phyloP scores from a whole-genome alignment of 352 stramenopile genomes.

The Phytophthora rubi region DNA sequence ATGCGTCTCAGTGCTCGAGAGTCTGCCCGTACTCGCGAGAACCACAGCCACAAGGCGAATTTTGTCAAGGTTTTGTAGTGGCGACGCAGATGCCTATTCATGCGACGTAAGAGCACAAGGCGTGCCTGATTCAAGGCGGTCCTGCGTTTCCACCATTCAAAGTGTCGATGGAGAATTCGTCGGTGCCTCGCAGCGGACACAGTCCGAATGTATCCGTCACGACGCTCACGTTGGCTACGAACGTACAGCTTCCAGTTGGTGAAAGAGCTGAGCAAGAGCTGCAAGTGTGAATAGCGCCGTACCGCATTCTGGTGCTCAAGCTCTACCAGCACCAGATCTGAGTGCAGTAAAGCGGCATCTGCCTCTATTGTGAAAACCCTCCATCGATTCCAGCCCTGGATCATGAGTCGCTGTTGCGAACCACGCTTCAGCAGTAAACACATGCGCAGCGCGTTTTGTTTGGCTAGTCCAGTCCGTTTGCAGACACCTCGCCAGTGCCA shows the following conservation, averaged over 20 bases:
- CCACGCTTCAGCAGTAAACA: constrained; percentile 8
- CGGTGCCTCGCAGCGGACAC: neutral
- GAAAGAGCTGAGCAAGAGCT: constrained; percentile 23
- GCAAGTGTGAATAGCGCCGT: neutral
- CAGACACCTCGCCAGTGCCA: constrained; percentile 16
- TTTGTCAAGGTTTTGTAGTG: constrained; percentile 30
- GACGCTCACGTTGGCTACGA: constrained; percentile 1
- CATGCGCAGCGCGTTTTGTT: constrained; percentile 11
- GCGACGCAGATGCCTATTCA: constrained; percentile 35
- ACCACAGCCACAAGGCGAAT: constrained; percentile 59
- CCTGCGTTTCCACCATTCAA: constrained; percentile 21
- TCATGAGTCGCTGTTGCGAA: constrained; percentile 15
- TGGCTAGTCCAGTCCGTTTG: constrained; percentile 5
- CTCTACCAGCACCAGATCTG: constrained; percentile 16
- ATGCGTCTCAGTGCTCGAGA: constrained; percentile 24
- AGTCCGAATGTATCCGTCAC: constrained; percentile 1
- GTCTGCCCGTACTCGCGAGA: constrained; percentile 35
- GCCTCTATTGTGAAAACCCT: constrained; percentile 5
- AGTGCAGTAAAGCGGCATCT: constrained; percentile 9
- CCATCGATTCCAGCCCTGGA: constrained; percentile 24
- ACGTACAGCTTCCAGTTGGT: constrained; percentile 26
- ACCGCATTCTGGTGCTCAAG: constrained; percentile 11
- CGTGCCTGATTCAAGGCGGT: neutral
- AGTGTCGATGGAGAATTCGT: constrained; percentile 13
- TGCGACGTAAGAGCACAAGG: constrained; percentile 14